Base-by-base conservation (phyloP, 352 stramenopile genomes). In the Globisporangium cylindrosporum region DNA sequence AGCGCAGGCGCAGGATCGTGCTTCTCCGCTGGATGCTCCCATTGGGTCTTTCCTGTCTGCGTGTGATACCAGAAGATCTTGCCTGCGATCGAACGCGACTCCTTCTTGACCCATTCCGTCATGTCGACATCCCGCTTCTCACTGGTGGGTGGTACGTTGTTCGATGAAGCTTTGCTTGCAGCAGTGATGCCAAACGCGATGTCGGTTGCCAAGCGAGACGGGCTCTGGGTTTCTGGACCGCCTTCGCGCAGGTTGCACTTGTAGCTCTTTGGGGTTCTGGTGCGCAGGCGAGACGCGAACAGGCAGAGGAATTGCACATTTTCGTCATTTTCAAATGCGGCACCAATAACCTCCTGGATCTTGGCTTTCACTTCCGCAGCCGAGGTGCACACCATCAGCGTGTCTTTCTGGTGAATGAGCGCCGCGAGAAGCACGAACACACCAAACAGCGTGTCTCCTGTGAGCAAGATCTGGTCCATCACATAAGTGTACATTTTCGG, bases 11-110 rank as follows among this genome's bases (percentile, higher is more conserved):
- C 76, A 4, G 81, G 74, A 18, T 90, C 82, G 34, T 82, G 75
- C 22, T 81, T 80, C 62, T 90, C 83, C 0, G 77, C 78, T 20
- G 86, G 86, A 54, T 94, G 86, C 56, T 94, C 86, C 84, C 84
- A 94, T 68, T 94, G 86, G 0, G 85, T 91, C 36, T 88, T 89
- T 1, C 85, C 85, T 0, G 81, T 90, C n/a, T 83, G 73, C 12
- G 74, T 87, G 59, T 93, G 80, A 46, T 93, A 91, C 85, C 85
- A 93, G 48, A 93, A 93, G 43, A 89, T 78, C 54, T 93, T 93
- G 8, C 85, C 85, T 1, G 82, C 80, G 27, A 90, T 84, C 36
- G 82, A 91, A 18, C 77, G 76, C 41, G 85, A 93, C 54, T 93
- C 82, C 43, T 88, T 89, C 72, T 85, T 87, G 41, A 90, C 79